A percentile compares a stretch with the other conserved stretches of the same genome.
Conservation (phyloP, 495 filamentous ascomycete species). For the Penicillium cinerascens region DNA sequence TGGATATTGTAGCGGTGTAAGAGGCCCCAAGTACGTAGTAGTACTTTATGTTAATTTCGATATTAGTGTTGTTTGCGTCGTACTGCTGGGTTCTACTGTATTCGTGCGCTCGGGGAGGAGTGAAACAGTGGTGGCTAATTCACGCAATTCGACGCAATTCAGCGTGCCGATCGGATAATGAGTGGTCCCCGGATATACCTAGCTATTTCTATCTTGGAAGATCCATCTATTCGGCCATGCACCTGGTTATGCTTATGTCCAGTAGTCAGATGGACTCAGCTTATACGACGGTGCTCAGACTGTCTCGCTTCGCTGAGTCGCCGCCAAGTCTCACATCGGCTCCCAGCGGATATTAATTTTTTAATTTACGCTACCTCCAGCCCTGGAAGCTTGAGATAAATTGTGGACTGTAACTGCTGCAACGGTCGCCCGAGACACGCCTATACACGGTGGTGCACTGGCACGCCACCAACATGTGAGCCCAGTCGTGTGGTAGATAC, state of each 20-base stretch:
- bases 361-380: background rate
- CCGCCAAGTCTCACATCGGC: background rate
- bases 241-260: background rate
- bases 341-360: background rate
- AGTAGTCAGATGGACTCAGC: background rate
- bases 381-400: background rate
- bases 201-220: background rate
- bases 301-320: background rate
- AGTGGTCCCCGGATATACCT: background rate
- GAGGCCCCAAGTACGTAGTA: background rate
- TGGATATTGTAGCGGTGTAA: constrained; percentile 2
- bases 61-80: too few relatives aligned
- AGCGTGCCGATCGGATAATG: background rate
- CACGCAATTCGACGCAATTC: background rate
- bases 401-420: background rate
- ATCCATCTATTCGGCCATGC: background rate
- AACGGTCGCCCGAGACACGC: background rate
- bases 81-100: too few relatives aligned
- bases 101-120: background rate
- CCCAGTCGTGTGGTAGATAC: background rate
- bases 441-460: background rate
- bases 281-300: background rate
- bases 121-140: background rate
- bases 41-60: background rate
- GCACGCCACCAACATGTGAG: background rate